Evolutionary conservation across 345 rosid genomes (phyloP).

Genomic region (Bruguiera gymnorhiza): DNA sequence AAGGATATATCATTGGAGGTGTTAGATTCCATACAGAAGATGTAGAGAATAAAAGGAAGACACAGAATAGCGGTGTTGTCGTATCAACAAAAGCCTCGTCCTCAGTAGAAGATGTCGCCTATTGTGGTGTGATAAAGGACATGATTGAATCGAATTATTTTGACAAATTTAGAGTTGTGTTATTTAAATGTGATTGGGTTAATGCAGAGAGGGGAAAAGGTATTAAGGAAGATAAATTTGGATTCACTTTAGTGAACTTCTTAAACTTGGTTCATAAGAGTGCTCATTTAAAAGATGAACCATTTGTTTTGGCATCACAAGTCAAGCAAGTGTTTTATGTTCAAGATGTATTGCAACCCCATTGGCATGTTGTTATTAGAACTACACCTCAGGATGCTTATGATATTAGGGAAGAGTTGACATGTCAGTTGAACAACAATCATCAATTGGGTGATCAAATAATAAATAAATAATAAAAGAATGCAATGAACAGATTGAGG

Average conservation of each 20-base stretch:
- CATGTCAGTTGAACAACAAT: not conserved
- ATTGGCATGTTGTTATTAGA: not conserved
- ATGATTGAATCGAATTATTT: too few relatives aligned
- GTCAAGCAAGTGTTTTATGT: not conserved
- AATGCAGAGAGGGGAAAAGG: too few relatives aligned
- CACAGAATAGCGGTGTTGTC: slow-evolving; percentile 6
- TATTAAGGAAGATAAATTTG: too few relatives aligned
- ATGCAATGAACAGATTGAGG: not conserved
- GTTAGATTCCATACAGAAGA: not conserved
- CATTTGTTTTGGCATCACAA: not conserved
- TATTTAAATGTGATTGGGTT: too few relatives aligned
- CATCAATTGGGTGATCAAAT: not conserved
- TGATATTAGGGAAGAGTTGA: not conserved
- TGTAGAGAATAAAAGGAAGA: not conserved
- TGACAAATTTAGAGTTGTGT: too few relatives aligned
- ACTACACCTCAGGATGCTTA: not conserved
- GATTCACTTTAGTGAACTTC: too few relatives aligned
- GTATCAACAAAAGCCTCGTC: not conserved
- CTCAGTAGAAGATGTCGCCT: not conserved
- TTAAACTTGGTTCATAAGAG: too few relatives aligned
- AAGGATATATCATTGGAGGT: not conserved
- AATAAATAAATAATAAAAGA: not conserved
- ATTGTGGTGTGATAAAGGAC: slow-evolving; percentile 7
- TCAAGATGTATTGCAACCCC: not conserved
- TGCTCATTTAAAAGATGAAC: not conserved